These are phyloP conservation scores for Pezicula carpinea DNA, from an alignment of 2,329 filamentous ascomycete species.

Conservation along the genomic window DNA sequence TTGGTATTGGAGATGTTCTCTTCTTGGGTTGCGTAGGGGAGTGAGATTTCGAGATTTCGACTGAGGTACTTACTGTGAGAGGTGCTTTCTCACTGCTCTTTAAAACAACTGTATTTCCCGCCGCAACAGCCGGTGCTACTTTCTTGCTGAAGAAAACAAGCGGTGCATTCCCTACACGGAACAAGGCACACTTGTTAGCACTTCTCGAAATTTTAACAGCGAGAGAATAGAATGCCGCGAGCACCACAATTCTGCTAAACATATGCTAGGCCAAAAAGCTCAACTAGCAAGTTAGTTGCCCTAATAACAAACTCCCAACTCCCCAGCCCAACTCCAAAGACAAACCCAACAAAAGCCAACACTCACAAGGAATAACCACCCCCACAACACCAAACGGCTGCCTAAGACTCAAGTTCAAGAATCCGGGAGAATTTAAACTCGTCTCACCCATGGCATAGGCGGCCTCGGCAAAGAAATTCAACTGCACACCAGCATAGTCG, in stretches of 20 bases:
- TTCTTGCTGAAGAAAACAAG: conserved; percentile 73
- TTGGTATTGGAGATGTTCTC: too few relatives aligned
- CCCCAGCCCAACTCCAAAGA: too few relatives aligned
- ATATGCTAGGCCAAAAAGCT: too few relatives aligned
- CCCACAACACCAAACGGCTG: conserved; percentile 73
- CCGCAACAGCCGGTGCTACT: conserved; percentile 60
- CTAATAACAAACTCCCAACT: too few relatives aligned
- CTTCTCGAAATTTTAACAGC: too few relatives aligned
- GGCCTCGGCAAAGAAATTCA: conserved; percentile 72
- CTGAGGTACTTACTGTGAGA: conserved; percentile 16
- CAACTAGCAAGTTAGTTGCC: too few relatives aligned
- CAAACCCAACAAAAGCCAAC: too few relatives aligned
- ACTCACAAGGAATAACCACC: conserved; percentile 62
- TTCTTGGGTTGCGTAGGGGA: conserved; percentile 6
- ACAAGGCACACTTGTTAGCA: too few relatives aligned
- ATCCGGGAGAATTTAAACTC: conserved; percentile 61
- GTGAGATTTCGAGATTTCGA: conserved; percentile 14
- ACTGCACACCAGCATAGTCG: conserved; percentile 39
- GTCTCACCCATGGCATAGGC: conserved; percentile 73
- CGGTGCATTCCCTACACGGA: conserved; percentile 56
- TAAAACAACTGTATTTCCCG: conserved; percentile 55
- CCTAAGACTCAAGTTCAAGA: conserved; percentile 69
- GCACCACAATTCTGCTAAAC: too few relatives aligned
- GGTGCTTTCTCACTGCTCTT: conserved; percentile 42
- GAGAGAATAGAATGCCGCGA: too few relatives aligned